Percentiles rank a stretch among this genome's conserved stretches.
Evolutionary conservation across 805 yeast genomes (phyloP).

Genomic region (Isabelozyma heimii): DNA sequence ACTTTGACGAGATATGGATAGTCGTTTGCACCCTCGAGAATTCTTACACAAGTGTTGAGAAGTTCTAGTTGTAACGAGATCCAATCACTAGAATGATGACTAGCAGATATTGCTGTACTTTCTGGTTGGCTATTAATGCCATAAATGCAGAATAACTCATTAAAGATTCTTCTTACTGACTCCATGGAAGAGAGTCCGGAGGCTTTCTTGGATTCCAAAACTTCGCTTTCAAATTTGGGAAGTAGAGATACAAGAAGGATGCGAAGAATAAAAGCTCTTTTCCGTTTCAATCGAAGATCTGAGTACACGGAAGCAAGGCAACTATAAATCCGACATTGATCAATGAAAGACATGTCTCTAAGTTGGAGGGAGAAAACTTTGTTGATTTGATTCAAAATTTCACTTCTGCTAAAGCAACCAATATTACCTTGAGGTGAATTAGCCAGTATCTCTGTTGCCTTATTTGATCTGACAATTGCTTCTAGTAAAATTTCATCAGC

Average conservation of each 20-base stretch:
- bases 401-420: slow-evolving; percentile 25
- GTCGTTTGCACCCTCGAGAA: slow-evolving; percentile 54
- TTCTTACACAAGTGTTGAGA: slow-evolving; percentile 47
- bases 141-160: slow-evolving; percentile 50
- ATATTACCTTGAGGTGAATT: not conserved
- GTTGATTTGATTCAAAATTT: slow-evolving; percentile 41
- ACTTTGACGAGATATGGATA: slow-evolving; percentile 35
- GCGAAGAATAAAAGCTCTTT: slow-evolving; percentile 66
- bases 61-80: slow-evolving; percentile 53
- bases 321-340: slow-evolving; percentile 63
- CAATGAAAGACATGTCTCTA: slow-evolving; percentile 36
- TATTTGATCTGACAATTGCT: not conserved
- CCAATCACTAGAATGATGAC: slow-evolving; percentile 43
- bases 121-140: slow-evolving; percentile 46
- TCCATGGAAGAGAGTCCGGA: slow-evolving; percentile 11
- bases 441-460: not conserved
- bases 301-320: slow-evolving; percentile 65
- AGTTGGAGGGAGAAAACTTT: slow-evolving; percentile 34
- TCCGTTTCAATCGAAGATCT: slow-evolving; percentile 59
- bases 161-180: slow-evolving; percentile 43
- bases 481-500: slow-evolving; percentile 26
- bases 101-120: slow-evolving; percentile 14
- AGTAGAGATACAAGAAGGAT: slow-evolving; percentile 55
- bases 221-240: slow-evolving; percentile 31
- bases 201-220: not conserved